phyloP scores from a whole-genome alignment of 2,329 filamentous ascomycete genomes.

The Ceratocystis destructans region DNA sequence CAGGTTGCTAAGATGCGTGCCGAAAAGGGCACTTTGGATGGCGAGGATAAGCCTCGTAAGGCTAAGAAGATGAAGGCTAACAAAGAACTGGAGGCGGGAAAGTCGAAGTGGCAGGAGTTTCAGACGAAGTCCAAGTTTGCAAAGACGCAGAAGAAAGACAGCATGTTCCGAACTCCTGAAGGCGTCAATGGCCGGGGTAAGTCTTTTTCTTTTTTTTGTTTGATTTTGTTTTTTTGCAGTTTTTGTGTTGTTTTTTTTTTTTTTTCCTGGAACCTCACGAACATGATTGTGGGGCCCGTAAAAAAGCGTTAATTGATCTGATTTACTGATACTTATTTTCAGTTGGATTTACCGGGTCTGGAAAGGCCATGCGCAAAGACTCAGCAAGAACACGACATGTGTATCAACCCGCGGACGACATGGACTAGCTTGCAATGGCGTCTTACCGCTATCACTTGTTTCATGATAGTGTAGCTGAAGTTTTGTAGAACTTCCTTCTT shows the following conservation, averaged over 20 bases:
- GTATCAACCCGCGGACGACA: constrained; percentile 63
- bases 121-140: constrained; percentile 60
- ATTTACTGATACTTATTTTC: constrained; percentile 21
- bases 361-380: constrained; percentile 92
- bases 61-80: constrained; percentile 85
- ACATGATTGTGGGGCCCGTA: not conserved
- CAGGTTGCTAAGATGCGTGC: constrained; percentile 40
- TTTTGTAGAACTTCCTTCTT: not conserved
- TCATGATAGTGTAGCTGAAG: not conserved
- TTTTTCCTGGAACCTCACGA: not conserved
- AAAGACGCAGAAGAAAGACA: constrained; percentile 66
- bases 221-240: too few species aligned
- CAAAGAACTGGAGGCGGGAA: constrained; percentile 79
- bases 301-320: not conserved
- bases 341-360: constrained; percentile 96
- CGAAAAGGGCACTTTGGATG: constrained; percentile 42
- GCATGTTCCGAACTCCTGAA: constrained; percentile 92
- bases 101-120: constrained; percentile 93
- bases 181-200: constrained; percentile 74
- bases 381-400: constrained; percentile 68
- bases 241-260: too few species aligned
- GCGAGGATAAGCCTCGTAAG: constrained; percentile 57
- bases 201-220: constrained; percentile 20
- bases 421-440: constrained; percentile 39
- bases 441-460: not conserved